Evolutionary conservation across 257 asterid species (phyloP).

Genomic region (Solanum rostratum): DNA sequence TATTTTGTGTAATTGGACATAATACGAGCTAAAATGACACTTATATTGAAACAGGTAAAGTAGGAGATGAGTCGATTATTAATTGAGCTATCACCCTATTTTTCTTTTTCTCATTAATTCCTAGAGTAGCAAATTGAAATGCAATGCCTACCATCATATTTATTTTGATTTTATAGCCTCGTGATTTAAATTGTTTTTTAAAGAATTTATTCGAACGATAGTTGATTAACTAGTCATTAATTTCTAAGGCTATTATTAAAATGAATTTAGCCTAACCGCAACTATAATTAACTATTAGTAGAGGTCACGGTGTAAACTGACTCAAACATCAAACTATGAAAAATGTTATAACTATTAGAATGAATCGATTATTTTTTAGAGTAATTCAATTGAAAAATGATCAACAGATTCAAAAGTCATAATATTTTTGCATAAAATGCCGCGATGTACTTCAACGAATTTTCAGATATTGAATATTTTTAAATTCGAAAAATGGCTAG

Average conservation of each 20-base stretch:
- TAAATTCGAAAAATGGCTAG: not conserved
- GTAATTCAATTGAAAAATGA: not conserved
- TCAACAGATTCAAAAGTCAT: not conserved
- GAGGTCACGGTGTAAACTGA: accelerated
- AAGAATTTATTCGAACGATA: not conserved
- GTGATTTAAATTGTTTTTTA: not conserved
- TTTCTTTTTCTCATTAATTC: not conserved
- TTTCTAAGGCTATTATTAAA: not conserved
- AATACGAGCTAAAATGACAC: not conserved
- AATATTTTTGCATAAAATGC: not conserved
- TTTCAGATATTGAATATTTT: not conserved
- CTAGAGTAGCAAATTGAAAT: not conserved
- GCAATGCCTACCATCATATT: not conserved
- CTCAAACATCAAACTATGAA: not conserved
- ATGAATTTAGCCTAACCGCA: not conserved
- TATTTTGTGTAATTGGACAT: too few relatives aligned
- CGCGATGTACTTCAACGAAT: not conserved
- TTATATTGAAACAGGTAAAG: not conserved
- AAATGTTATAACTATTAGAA: not conserved
- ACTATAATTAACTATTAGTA: not conserved
- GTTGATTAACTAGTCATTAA: not conserved
- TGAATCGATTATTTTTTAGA: not conserved
- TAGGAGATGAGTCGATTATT: not conserved
- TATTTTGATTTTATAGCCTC: not conserved
- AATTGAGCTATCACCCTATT: not conserved